A percentile compares a stretch with the other conserved stretches of the same genome.
Conservation (phyloP, 139 green algal species). For the Picochlorum sp. region DNA sequence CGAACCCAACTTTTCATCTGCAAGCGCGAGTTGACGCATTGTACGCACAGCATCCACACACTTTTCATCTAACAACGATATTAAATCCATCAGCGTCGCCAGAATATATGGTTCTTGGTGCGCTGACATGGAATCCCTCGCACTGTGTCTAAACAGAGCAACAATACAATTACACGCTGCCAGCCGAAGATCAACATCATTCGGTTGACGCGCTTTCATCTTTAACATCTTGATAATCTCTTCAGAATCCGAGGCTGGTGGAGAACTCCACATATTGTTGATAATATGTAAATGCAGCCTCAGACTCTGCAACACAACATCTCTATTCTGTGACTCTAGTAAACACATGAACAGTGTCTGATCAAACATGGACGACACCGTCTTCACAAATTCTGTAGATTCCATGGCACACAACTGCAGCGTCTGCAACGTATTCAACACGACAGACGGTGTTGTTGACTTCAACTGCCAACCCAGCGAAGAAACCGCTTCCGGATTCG, state of each 20-base stretch:
- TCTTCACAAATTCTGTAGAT: background rate
- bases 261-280: too few relatives aligned
- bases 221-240: slow-evolving; percentile 2
- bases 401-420: background rate
- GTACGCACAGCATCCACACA: background rate
- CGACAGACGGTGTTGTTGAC: too few relatives aligned
- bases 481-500: slow-evolving; percentile 2
- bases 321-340: background rate
- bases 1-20: background rate
- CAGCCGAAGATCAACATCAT: too few relatives aligned
- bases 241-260: background rate
- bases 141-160: too few relatives aligned
- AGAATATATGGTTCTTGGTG: background rate
- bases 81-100: background rate
- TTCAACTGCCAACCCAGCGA: slow-evolving; percentile 15
- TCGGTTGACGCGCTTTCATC: too few relatives aligned
- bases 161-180: background rate
- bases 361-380: background rate
- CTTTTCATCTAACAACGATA: background rate
- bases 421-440: too few relatives aligned
- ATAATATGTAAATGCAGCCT: background rate
- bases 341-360: background rate
- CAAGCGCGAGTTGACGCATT: background rate
- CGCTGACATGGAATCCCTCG: too few relatives aligned
- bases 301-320: background rate